phyloP scores from a whole-genome alignment of 257 asterid species.

The Solanum dulcamara region DNA sequence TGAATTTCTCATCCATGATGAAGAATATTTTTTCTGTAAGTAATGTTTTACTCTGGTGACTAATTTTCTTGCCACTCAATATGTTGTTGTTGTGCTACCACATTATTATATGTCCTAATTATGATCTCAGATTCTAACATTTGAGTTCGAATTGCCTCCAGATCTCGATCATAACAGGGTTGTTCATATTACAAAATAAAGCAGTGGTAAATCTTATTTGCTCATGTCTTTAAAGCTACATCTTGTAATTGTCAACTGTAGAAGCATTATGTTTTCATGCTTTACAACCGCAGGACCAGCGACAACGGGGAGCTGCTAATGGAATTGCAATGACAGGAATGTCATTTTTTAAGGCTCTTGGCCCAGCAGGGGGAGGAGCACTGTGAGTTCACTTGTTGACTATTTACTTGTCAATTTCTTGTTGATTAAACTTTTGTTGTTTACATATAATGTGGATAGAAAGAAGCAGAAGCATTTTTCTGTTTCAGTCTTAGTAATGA shows the following conservation, averaged over 20 bases:
- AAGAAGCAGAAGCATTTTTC: too few species aligned
- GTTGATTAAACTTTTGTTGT: too few species aligned
- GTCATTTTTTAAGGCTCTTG: constrained; percentile 69
- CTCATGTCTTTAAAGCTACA: background rate
- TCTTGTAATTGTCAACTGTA: background rate
- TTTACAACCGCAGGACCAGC: constrained; percentile 50
- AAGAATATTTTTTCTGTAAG: constrained; percentile 70
- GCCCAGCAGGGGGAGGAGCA: constrained; percentile 81
- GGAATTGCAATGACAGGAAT: constrained; percentile 79
- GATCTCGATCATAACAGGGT: constrained; percentile 61
- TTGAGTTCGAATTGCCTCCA: constrained; percentile 14
- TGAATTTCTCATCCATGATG: constrained; percentile 57
- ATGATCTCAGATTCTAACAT: background rate
- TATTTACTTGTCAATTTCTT: background rate
- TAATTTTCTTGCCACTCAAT: background rate
- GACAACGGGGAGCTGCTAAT: constrained; percentile 80
- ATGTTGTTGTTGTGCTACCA: background rate
- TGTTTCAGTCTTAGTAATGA: too few species aligned
- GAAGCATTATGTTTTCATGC: too few species aligned
- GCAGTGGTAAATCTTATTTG: constrained; percentile 51
- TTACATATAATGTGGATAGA: too few species aligned
- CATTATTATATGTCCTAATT: background rate
- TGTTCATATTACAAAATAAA: constrained; percentile 65
- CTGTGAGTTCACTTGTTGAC: constrained; percentile 39
- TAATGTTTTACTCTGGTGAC: background rate